These are phyloP conservation scores for Notholithocarpus densiflorus DNA, from an alignment of 306 rosid species.

Conservation along the genomic window DNA sequence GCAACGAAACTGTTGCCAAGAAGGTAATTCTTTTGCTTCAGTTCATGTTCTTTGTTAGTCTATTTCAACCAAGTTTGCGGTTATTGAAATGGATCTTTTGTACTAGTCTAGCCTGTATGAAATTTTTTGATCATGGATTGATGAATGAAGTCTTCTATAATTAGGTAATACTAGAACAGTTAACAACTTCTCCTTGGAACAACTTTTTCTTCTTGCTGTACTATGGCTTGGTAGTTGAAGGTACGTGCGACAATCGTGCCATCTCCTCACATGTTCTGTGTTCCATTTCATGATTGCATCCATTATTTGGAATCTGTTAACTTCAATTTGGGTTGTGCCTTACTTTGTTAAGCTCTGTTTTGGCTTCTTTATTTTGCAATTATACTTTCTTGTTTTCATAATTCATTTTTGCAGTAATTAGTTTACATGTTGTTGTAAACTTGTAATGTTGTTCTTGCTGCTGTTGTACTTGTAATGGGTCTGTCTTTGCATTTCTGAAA, in stretches of 20 bases:
- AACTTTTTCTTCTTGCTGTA: conserved; percentile 79
- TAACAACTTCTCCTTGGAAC: conserved; percentile 85
- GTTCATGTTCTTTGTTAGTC: neutral
- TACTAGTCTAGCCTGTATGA: neutral
- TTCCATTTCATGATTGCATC: neutral
- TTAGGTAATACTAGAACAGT: conserved; percentile 86
- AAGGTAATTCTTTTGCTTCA: conserved; percentile 45
- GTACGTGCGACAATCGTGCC: conserved; percentile 28
- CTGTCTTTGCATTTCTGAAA: neutral
- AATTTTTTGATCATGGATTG: conserved; percentile 8
- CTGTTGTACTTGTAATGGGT: neutral
- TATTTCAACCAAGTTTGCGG: neutral
- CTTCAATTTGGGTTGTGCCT: neutral
- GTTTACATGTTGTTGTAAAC: neutral
- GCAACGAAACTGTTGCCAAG: conserved; percentile 66
- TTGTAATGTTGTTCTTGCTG: neutral
- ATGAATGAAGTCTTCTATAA: conserved; percentile 23
- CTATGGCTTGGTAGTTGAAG: conserved; percentile 91
- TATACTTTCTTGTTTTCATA: neutral
- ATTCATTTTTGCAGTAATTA: neutral
- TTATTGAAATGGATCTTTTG: neutral
- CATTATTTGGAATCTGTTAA: neutral
- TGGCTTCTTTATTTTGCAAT: neutral
- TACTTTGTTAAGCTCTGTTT: neutral
- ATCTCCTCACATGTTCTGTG: neutral